phyloP scores from a whole-genome alignment of 2,329 filamentous ascomycete genomes.

The Knoxdaviesia capensis region DNA sequence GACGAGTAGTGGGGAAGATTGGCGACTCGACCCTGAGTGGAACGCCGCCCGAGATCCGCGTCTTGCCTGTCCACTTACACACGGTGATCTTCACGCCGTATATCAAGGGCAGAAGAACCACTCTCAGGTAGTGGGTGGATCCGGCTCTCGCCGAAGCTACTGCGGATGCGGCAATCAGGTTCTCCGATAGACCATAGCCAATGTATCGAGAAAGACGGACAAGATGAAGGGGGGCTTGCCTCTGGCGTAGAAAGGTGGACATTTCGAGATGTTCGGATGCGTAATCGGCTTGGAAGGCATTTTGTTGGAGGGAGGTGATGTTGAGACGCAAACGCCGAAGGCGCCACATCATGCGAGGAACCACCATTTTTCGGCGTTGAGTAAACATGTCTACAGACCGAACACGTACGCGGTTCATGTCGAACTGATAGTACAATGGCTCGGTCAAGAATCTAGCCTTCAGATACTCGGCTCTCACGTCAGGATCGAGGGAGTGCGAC shows the following conservation, averaged over 20 bases:
- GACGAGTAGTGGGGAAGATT: constrained; percentile 16
- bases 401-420: constrained; percentile 18
- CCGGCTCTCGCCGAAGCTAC: neutral
- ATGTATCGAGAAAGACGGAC: no score
- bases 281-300: no score
- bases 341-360: no score
- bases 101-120: neutral
- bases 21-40: neutral
- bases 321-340: no score
- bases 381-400: constrained; percentile 18
- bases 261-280: no score
- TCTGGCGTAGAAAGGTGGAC: no score
- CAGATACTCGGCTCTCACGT: constrained; percentile 19
- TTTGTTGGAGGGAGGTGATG: no score
- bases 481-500: neutral
- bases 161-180: neutral
- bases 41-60: neutral
- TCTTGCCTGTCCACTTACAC: neutral
- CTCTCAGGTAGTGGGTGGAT: neutral
- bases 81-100: neutral
- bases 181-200: no score
- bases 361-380: neutral
- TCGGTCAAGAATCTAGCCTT: constrained; percentile 25
- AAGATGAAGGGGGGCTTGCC: no score
- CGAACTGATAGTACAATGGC: constrained; percentile 23